Base-by-base conservation (phyloP, 148 eudicot genomes). In the Cornus suecica region DNA sequence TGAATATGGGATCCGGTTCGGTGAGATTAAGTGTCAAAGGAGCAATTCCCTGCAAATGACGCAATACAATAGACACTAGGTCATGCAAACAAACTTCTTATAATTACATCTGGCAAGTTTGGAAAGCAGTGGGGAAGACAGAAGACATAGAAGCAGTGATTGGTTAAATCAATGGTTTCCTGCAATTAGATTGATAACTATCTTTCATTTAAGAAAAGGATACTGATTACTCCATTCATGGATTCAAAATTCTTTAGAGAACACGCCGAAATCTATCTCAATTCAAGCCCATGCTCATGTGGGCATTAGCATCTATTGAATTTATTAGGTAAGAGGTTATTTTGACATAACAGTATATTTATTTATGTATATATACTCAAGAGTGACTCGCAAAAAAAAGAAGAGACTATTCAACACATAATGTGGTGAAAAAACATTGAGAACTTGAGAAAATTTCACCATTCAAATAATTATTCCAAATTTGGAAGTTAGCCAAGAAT, bases 1-100 rank as follows among this genome's bases (percentile, higher is more conserved):
- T 73, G 67, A 94, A 92, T 8, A 88, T 73, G 1, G 94, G 92
- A 80, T 94, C 98, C 64, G 98, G 97, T 70, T 84, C 77, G 5
- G 83, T 78, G 27, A 92, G 91, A 78, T 95, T 95, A 20, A 92
- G 90, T 4, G 97, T 92, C 67, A 87, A 86, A 2, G 99, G 99
- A 11, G 90, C 91, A 30, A 89, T 74, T 70, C 97, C 97, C 98
- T 94, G 90, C 80, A 86, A 86, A 73, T 41, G 79, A 66, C 22
- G 71, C 34, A 78, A 48, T 15, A 25, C 48, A 34, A 32, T 25
- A 64, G 65, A 9, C 27, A 26, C 18, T 32, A 8, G 31, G 25
- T 41, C 62, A 76, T 48, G 45, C 26, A 51, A 22, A 14, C 15
- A 64, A 62, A 23, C 70, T 67, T 24, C 23, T 24, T 3, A 34